Conservation (phyloP, 768 basidiomycete genomes). For the Russula sp. region DNA sequence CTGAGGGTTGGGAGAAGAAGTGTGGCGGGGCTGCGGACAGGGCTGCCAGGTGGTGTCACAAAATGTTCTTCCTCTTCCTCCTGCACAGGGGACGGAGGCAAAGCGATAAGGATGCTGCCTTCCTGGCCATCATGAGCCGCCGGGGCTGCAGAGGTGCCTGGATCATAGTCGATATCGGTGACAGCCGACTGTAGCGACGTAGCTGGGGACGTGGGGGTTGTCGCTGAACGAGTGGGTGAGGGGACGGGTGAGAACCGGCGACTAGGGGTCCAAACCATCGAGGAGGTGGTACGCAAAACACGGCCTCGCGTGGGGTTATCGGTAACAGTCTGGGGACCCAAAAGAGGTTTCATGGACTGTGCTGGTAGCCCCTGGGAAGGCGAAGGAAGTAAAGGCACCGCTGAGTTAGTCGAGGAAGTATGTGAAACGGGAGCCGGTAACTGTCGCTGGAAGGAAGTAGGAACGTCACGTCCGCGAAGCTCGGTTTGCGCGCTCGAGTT, state of each 20-base stretch:
- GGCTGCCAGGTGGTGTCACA: constrained; percentile 21
- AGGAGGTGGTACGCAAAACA: constrained; percentile 8
- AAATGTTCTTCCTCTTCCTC: constrained; percentile 20
- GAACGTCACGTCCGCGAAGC: background rate
- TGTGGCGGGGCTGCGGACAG: constrained; percentile 6
- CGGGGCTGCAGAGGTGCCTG: background rate
- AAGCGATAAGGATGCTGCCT: background rate
- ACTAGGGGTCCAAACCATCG: constrained; percentile 13
- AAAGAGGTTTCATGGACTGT: background rate
- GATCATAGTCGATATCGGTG: background rate
- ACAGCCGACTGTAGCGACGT: constrained; percentile 8
- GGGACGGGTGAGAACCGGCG: constrained; percentile 10
- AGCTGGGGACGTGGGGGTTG: constrained; percentile 15
- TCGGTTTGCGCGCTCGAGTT: background rate
- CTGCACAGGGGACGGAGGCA: constrained; percentile 15
- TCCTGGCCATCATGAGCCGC: constrained; percentile 2
- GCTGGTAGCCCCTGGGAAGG: background rate
- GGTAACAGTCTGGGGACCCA: background rate
- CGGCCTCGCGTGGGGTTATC: constrained; percentile 12
- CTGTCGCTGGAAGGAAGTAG: background rate
- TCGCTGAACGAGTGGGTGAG: constrained; percentile 12
- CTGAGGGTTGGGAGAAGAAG: constrained; percentile 2
- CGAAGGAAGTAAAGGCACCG: background rate
- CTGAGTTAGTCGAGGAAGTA: background rate
- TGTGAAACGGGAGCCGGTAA: background rate